Percentiles rank a stretch among this genome's conserved stretches.
These are phyloP conservation scores for Tephrocybe sp. DNA, from an alignment of 768 basidiomycete species.

Conservation along the genomic window DNA sequence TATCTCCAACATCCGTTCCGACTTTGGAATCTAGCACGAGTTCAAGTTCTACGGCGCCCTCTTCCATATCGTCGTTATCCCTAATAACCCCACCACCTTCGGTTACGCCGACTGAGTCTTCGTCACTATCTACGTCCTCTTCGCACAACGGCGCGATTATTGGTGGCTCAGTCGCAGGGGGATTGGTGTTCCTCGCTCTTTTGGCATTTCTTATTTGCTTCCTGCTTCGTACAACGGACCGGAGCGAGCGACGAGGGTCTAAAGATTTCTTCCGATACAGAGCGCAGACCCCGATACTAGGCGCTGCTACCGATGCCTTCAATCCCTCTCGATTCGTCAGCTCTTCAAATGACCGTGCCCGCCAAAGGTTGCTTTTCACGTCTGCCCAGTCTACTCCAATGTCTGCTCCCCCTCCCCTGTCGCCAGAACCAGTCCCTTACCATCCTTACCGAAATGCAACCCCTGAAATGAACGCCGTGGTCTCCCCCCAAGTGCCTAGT, in stretches of 20 bases:
- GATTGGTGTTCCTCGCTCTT: constrained; percentile 11
- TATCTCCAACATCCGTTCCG: background rate
- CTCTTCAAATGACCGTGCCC: background rate
- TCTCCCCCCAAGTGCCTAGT: no score
- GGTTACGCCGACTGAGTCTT: background rate
- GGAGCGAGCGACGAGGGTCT: constrained; percentile 8
- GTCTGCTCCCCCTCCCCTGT: constrained; percentile 3
- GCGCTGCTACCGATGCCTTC: background rate
- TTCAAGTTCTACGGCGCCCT: background rate
- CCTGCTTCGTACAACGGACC: constrained; percentile 8
- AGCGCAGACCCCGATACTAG: constrained; percentile 6
- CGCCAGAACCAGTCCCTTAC: background rate
- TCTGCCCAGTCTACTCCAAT: background rate
- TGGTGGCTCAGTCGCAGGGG: constrained; percentile 24
- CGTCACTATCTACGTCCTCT: background rate
- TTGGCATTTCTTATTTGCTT: constrained; percentile 7
- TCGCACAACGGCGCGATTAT: constrained; percentile 16
- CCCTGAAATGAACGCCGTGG: background rate
- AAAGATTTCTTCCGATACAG: constrained; percentile 19
- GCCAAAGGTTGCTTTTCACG: background rate
- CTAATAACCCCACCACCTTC: background rate
- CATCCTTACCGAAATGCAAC: constrained; percentile 1
- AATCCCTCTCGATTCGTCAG: background rate
- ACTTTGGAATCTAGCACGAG: background rate
- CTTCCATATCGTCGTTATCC: no score